phyloP scores from a whole-genome alignment of 1,284 basidiomycete species.

The Sphagnurus paluster region DNA sequence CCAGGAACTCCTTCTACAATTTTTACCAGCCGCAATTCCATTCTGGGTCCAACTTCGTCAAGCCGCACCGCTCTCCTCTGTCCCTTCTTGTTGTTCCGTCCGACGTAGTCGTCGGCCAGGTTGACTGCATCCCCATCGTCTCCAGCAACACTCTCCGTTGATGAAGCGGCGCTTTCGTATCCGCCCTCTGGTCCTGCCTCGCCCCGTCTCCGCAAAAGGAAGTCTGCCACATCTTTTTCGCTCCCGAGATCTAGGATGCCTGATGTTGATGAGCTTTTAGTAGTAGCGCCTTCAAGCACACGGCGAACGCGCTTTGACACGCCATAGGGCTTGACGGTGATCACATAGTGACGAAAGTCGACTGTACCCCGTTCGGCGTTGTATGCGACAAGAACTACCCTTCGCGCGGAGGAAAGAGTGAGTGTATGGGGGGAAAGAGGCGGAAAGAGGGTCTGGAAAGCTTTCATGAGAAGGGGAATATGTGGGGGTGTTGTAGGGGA shows the following conservation, averaged over 20 bases:
- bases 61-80: constrained; percentile 89
- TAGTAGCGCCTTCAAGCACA: constrained; percentile 71
- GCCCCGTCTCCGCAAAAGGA: constrained; percentile 76
- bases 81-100: constrained; percentile 90
- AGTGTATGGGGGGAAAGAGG: constrained; percentile 81
- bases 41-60: constrained; percentile 93
- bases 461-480: constrained; percentile 76
- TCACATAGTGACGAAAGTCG: constrained; percentile 94
- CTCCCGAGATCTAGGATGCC: constrained; percentile 79
- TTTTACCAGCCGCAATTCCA: constrained; percentile 93
- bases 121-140: constrained; percentile 82
- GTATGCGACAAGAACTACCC: constrained; percentile 93
- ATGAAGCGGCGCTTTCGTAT: constrained; percentile 81
- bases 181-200: constrained; percentile 75
- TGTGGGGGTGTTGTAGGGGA: constrained; percentile 71
- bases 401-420: constrained; percentile 80
- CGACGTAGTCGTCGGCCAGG: constrained; percentile 91
- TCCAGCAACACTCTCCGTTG: constrained; percentile 75
- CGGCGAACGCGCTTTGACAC: constrained; percentile 91
- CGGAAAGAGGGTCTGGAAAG: constrained; percentile 88
- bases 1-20: constrained; percentile 93
- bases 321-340: constrained; percentile 93
- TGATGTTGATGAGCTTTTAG: constrained; percentile 36
- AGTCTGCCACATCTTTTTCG: constrained; percentile 95
- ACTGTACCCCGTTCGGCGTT: constrained; percentile 85